Evolutionary conservation across 2,329 filamentous ascomycete genomes (phyloP).

Genomic region (Sphaceloma murrayae): DNA sequence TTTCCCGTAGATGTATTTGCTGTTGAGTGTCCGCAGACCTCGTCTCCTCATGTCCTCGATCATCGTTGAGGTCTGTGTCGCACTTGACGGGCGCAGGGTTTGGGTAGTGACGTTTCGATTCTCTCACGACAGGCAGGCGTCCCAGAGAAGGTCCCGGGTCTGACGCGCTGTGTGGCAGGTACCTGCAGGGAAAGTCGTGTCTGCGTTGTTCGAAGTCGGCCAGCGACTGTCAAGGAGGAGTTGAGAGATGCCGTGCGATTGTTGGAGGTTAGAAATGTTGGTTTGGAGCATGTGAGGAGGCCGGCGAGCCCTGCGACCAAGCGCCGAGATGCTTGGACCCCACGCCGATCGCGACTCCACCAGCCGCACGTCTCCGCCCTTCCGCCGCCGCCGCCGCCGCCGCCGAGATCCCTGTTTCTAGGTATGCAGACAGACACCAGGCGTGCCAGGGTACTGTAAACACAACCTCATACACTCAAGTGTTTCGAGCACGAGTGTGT

Average conservation of each 20-base stretch:
- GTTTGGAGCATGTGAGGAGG: conserved; percentile 11
- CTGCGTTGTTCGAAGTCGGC: conserved; percentile 2
- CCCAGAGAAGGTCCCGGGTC: background rate
- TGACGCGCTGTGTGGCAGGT: conserved; percentile 1
- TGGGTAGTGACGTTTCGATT: conserved; percentile 15
- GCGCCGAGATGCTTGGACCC: conserved; percentile 5
- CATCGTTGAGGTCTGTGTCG: conserved; percentile 13
- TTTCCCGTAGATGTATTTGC: conserved; percentile 62
- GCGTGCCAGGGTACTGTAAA: no score
- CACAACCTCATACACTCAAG: no score
- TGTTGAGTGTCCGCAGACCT: conserved; percentile 50
- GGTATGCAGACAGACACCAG: no score
- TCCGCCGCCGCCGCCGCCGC: conserved; percentile 1
- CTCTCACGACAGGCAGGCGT: conserved; percentile 1
- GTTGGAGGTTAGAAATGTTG: background rate
- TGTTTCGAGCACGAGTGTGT: no score
- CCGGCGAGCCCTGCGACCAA: background rate
- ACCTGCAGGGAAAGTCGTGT: no score
- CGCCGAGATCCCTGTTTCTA: conserved; percentile 1
- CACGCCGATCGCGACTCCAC: conserved; percentile 4
- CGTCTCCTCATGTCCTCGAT: conserved; percentile 16
- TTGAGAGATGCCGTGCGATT: background rate
- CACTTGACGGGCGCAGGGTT: background rate
- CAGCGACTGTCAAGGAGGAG: background rate
- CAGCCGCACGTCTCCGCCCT: no score